Conservation (phyloP, 2,329 filamentous ascomycete species). For the Monilinia fructigena region DNA sequence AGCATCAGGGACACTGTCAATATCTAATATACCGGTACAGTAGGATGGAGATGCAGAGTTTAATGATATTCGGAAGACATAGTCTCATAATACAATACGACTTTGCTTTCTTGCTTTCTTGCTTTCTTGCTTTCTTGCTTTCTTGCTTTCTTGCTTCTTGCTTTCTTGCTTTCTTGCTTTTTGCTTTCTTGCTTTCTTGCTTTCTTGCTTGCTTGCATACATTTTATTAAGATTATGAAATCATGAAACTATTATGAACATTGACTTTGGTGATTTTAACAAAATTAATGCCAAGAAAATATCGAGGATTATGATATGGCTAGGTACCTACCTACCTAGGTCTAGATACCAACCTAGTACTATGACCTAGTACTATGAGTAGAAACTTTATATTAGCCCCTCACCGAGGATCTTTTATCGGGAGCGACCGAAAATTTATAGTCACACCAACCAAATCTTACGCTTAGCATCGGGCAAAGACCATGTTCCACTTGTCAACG, state of each 20-base stretch:
- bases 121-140: no score
- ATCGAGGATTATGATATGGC: no score
- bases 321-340: no score
- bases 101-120: neutral
- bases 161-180: neutral
- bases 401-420: neutral
- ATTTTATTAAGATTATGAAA: no score
- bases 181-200: no score
- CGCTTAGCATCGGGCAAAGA: slow-evolving; percentile 16
- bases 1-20: slow-evolving; percentile 15
- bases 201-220: no score
- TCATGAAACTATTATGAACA: neutral
- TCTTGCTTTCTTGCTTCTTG: neutral
- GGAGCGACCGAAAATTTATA: neutral
- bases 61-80: neutral
- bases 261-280: neutral
- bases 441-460: neutral
- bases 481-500: slow-evolving; percentile 13
- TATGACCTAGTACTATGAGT: no score
- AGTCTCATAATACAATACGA: neutral
- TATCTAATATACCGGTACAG: slow-evolving; percentile 11
- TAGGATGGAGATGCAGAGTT: slow-evolving; percentile 2
- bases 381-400: neutral
- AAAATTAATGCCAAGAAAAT: neutral
- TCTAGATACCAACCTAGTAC: neutral